These are phyloP conservation scores for Pseudomonodictys pantanalensis DNA, from an alignment of 495 filamentous ascomycete genomes.

Conservation along the genomic window DNA sequence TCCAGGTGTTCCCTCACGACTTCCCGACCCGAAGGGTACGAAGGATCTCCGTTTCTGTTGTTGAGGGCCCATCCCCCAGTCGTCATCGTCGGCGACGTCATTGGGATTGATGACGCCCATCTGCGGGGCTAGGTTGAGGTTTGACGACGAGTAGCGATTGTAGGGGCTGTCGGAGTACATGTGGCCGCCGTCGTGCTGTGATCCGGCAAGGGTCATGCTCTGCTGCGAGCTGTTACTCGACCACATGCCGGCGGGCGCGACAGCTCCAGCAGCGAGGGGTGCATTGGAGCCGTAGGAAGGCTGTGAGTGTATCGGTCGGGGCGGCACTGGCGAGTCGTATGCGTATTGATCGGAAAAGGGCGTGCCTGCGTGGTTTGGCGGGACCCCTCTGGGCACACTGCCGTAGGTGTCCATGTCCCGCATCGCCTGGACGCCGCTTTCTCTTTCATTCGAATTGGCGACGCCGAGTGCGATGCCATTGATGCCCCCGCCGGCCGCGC, in stretches of 20 bases:
- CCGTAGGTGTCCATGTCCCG: conserved; percentile 47
- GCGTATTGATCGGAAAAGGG: conserved; percentile 5
- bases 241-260: conserved; percentile 29
- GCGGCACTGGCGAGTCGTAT: conserved; percentile 10
- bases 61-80: conserved; percentile 54
- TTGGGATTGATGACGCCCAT: conserved; percentile 67
- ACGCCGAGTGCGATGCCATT: conserved; percentile 71
- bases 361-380: conserved; percentile 1
- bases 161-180: conserved; percentile 55
- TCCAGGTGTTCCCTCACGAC: conserved; percentile 20
- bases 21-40: conserved; percentile 49
- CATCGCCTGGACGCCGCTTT: conserved; percentile 70
- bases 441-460: conserved; percentile 67
- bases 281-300: conserved; percentile 23
- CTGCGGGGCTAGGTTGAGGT: conserved; percentile 46
- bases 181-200: conserved; percentile 38
- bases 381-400: conserved; percentile 16
- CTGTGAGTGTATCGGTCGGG: conserved; percentile 22
- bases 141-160: conserved; percentile 58
- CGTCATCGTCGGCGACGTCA: conserved; percentile 79
- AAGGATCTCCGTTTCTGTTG: conserved; percentile 49
- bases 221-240: conserved; percentile 17
- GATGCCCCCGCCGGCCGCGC: conserved; percentile 67
- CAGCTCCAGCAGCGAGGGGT: conserved; percentile 15
- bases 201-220: conserved; percentile 39